These are phyloP conservation scores for Strigomonas culicis DNA, from an alignment of 208 protist species.

Conservation along the genomic window DNA sequence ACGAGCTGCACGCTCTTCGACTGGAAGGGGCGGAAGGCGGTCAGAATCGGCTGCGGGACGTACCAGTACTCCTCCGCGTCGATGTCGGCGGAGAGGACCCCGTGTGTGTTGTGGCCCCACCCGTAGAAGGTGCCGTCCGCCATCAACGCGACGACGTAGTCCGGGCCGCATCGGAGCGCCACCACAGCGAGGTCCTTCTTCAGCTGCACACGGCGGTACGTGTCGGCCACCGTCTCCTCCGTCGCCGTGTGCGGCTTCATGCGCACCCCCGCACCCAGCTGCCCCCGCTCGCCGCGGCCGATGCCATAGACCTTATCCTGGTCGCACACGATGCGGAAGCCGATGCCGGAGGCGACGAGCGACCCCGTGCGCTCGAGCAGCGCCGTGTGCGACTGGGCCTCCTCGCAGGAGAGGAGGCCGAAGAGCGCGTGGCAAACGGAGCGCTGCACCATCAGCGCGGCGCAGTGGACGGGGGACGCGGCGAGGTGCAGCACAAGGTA, in stretches of 20 bases:
- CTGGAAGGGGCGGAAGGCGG: background rate
- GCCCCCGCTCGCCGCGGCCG: slow-evolving; percentile 49
- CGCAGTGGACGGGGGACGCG: slow-evolving; percentile 32
- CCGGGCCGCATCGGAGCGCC: slow-evolving; percentile 45
- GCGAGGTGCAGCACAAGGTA: slow-evolving; percentile 48
- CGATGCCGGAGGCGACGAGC: slow-evolving; percentile 33
- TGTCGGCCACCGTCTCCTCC: slow-evolving; percentile 25
- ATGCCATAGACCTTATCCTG: slow-evolving; percentile 30
- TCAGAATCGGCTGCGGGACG: too few species aligned
- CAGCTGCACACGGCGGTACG: slow-evolving; percentile 24
- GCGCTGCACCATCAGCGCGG: slow-evolving; percentile 39
- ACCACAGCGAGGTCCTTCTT: slow-evolving; percentile 20
- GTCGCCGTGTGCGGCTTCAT: slow-evolving; percentile 16
- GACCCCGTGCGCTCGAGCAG: slow-evolving; percentile 34
- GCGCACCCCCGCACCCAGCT: slow-evolving; percentile 53
- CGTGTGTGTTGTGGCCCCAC: slow-evolving; percentile 70
- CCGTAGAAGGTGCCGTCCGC: slow-evolving; percentile 34
- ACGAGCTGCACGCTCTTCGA: slow-evolving; percentile 41
- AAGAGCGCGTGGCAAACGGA: slow-evolving; percentile 31
- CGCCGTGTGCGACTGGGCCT: slow-evolving; percentile 22
- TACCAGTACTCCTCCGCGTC: background rate
- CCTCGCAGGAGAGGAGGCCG: slow-evolving; percentile 27
- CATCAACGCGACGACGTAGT: slow-evolving; percentile 60
- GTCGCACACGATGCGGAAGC: slow-evolving; percentile 58
- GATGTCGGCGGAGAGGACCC: slow-evolving; percentile 11